Evolutionary conservation across 345 rosid species (phyloP).

Genomic region (Erodium maritimum): DNA sequence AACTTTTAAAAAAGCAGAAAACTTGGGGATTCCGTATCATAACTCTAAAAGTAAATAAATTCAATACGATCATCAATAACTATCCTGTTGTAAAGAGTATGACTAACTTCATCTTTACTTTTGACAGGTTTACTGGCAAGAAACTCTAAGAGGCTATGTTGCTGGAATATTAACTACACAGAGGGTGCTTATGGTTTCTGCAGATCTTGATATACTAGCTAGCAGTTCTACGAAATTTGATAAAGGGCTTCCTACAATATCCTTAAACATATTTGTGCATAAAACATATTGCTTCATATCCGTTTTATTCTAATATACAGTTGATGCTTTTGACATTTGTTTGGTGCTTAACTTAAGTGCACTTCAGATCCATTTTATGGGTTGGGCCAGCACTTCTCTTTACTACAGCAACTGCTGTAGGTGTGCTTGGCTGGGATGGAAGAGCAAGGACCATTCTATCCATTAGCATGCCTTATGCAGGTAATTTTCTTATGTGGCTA

Average conservation of each 20-base stretch:
- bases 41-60: too few species aligned
- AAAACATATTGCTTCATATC: neutral
- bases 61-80: too few species aligned
- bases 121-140: slow-evolving; percentile 89
- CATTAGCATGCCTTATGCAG: slow-evolving; percentile 77
- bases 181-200: slow-evolving; percentile 83
- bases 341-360: slow-evolving; percentile 35
- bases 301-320: neutral
- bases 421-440: slow-evolving; percentile 98
- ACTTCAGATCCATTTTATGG: slow-evolving; percentile 95
- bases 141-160: slow-evolving; percentile 75
- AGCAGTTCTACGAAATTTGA: slow-evolving; percentile 74
- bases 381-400: slow-evolving; percentile 94
- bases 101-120: slow-evolving; percentile 4
- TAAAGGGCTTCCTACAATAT: slow-evolving; percentile 93
- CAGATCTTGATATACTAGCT: slow-evolving; percentile 81
- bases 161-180: slow-evolving; percentile 88
- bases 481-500: slow-evolving; percentile 24
- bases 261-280: slow-evolving; percentile 24
- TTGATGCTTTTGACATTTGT: neutral
- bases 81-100: too few species aligned
- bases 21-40: too few species aligned
- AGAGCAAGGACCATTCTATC: slow-evolving; percentile 81
- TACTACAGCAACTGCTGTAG: slow-evolving; percentile 71
- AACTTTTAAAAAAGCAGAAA: too few species aligned